Conservation (phyloP, 2,329 filamentous ascomycete species). For the Scytalidium lignicola region DNA sequence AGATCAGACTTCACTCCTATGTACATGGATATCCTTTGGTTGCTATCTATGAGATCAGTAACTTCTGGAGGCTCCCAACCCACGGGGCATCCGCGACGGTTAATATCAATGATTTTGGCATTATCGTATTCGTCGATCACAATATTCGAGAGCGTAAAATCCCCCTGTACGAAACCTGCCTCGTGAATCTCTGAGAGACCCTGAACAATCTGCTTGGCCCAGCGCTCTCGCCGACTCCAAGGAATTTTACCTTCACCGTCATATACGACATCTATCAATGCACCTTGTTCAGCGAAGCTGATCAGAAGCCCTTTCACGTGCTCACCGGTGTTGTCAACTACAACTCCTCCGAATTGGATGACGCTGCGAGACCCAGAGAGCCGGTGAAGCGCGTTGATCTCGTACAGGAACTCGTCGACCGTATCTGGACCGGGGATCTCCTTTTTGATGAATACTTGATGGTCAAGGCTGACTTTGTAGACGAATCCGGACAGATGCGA, state of each 20-base stretch:
- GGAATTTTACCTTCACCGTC: slow-evolving; percentile 58
- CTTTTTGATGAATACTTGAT: slow-evolving; percentile 81
- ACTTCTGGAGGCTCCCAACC: slow-evolving; percentile 97
- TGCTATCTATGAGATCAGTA: slow-evolving; percentile 75
- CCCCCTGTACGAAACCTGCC: slow-evolving; percentile 92
- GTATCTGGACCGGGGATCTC: slow-evolving; percentile 95
- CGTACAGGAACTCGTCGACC: slow-evolving; percentile 94
- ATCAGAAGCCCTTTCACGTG: slow-evolving; percentile 85
- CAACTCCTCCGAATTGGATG: slow-evolving; percentile 80
- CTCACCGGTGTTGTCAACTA: slow-evolving; percentile 71
- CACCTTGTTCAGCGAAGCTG: slow-evolving; percentile 78
- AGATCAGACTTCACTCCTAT: slow-evolving; percentile 97
- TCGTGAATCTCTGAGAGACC: slow-evolving; percentile 93
- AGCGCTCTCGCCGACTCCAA: slow-evolving; percentile 74
- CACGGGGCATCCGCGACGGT: slow-evolving; percentile 91
- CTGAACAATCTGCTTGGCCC: slow-evolving; percentile 86
- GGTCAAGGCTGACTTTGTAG: slow-evolving; percentile 77
- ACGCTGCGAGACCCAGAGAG: slow-evolving; percentile 70
- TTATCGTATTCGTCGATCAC: slow-evolving; percentile 81
- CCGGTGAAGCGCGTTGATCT: slow-evolving; percentile 87
- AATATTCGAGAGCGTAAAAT: slow-evolving; percentile 96
- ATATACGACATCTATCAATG: slow-evolving; percentile 86
- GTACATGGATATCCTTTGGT: slow-evolving; percentile 90
- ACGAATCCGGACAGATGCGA: slow-evolving; percentile 96
- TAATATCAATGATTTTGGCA: slow-evolving; percentile 98